These are phyloP conservation scores for Vitis hybrid DNA, from an alignment of 177 flowering plant species.

Conservation along the genomic window DNA sequence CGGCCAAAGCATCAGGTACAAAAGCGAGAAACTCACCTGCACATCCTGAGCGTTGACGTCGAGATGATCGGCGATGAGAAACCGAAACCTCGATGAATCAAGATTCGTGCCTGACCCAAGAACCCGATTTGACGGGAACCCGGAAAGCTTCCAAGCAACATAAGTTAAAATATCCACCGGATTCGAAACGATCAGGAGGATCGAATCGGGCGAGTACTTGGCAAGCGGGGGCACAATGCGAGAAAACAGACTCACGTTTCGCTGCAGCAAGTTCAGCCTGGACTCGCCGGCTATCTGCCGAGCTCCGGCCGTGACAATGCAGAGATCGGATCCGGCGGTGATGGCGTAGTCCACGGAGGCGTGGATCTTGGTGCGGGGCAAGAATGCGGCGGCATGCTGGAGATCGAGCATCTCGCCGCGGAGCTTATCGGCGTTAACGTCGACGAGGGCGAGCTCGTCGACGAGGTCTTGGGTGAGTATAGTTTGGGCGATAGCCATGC, in stretches of 20 bases:
- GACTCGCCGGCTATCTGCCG: constrained; percentile 72
- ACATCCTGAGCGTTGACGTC: constrained; percentile 87
- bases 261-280: constrained; percentile 59
- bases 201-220: constrained; percentile 48
- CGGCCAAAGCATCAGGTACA: neutral
- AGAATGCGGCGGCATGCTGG: constrained; percentile 90
- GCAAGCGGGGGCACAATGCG: constrained; percentile 59
- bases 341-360: constrained; percentile 59
- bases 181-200: constrained; percentile 67
- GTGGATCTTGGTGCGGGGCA: constrained; percentile 72
- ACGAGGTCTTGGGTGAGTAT: constrained; percentile 76
- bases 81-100: constrained; percentile 73
- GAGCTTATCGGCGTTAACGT: constrained; percentile 66
- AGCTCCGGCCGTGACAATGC: constrained; percentile 85
- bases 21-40: constrained; percentile 32
- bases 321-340: constrained; percentile 30
- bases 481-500: constrained; percentile 92
- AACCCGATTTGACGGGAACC: constrained; percentile 63
- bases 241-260: constrained; percentile 48
- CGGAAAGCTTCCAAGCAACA: constrained; percentile 76
- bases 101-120: constrained; percentile 76
- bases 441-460: constrained; percentile 74
- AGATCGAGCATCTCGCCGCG: constrained; percentile 88
- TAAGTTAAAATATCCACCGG: constrained; percentile 80
- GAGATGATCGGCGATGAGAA: constrained; percentile 75